A percentile compares a stretch with the other conserved stretches of the same genome.
These are phyloP conservation scores for Aspergillus ellipticus DNA, from an alignment of 495 filamentous ascomycete genomes.

Conservation along the genomic window DNA sequence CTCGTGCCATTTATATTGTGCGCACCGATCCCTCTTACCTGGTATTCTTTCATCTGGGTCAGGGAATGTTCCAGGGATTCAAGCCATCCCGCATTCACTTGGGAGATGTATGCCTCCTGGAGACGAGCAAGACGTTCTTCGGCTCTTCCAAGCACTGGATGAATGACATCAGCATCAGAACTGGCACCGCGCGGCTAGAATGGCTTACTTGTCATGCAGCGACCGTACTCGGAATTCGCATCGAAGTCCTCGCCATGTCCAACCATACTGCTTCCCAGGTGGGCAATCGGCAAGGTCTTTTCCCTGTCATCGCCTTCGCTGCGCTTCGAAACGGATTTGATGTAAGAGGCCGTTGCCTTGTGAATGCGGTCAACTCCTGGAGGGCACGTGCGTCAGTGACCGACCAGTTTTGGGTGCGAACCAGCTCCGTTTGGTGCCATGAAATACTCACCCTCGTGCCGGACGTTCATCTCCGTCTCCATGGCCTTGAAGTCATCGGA, in stretches of 20 bases:
- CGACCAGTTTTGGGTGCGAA: background rate
- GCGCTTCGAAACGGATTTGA: conserved; percentile 87
- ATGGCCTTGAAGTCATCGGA: conserved; percentile 92
- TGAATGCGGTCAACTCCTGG: conserved; percentile 90
- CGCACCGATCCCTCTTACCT: conserved; percentile 49
- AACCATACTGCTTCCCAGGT: conserved; percentile 85
- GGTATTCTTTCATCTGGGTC: conserved; percentile 97
- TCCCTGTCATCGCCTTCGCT: conserved; percentile 81
- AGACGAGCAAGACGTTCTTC: conserved; percentile 86
- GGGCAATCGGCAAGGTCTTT: conserved; percentile 75
- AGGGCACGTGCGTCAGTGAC: conserved; percentile 11
- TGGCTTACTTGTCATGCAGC: conserved; percentile 73
- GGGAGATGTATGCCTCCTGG: conserved; percentile 78
- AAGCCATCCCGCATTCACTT: conserved; percentile 85
- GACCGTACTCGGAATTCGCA: conserved; percentile 85
- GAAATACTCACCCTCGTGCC: conserved; percentile 71
- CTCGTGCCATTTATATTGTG: conserved; percentile 5
- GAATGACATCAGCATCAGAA: background rate
- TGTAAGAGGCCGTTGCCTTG: conserved; percentile 79
- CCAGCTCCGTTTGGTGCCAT: background rate
- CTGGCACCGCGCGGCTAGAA: background rate
- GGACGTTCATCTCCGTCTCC: conserved; percentile 87
- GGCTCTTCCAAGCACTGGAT: conserved; percentile 67
- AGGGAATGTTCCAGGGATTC: conserved; percentile 86
- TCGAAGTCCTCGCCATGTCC: conserved; percentile 93